A percentile compares a stretch with the other conserved stretches of the same genome.
Conservation (phyloP, 2,329 filamentous ascomycete species). For the Fusarium penzigii region DNA sequence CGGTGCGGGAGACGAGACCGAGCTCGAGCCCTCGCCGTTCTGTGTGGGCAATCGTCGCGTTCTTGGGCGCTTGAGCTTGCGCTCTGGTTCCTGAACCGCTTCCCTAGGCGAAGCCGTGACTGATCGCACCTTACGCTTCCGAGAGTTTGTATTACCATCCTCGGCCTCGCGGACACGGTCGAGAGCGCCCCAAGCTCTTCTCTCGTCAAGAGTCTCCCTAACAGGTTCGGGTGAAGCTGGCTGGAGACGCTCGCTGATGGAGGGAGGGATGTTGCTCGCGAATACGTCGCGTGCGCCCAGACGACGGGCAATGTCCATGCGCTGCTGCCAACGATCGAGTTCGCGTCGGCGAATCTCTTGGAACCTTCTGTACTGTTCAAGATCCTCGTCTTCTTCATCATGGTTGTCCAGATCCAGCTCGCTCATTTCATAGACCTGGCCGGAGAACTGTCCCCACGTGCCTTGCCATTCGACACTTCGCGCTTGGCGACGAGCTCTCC, state of each 20-base stretch:
- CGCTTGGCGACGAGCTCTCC: conserved; percentile 58
- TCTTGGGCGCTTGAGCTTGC: conserved; percentile 84
- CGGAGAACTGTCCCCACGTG: conserved; percentile 71
- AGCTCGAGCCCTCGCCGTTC: conserved; percentile 48
- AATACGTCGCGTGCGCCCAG: conserved; percentile 76
- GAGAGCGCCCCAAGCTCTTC: conserved; percentile 85
- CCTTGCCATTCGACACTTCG: conserved; percentile 87
- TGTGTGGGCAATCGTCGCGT: conserved; percentile 64
- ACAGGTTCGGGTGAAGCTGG: conserved; percentile 52
- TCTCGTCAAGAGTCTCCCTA: conserved; percentile 75
- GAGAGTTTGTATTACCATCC: conserved; percentile 51
- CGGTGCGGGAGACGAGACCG: conserved; percentile 37
- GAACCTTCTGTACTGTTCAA: conserved; percentile 55
- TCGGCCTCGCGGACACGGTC: conserved; percentile 78
- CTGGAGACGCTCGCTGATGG: conserved; percentile 64
- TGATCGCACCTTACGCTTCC: conserved; percentile 76
- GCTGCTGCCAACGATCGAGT: conserved; percentile 77
- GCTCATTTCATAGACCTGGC: conserved; percentile 60
- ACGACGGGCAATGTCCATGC: conserved; percentile 77
- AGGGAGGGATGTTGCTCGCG: conserved; percentile 57
- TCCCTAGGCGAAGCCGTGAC: conserved; percentile 71
- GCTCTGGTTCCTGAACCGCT: conserved; percentile 68
- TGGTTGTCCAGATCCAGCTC: conserved; percentile 44
- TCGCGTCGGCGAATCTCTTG: conserved; percentile 59
- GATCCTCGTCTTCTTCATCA: conserved; percentile 69